These are phyloP conservation scores for Ceratobasidium papillatum DNA, from an alignment of 1,284 basidiomycete genomes.

Conservation along the genomic window DNA sequence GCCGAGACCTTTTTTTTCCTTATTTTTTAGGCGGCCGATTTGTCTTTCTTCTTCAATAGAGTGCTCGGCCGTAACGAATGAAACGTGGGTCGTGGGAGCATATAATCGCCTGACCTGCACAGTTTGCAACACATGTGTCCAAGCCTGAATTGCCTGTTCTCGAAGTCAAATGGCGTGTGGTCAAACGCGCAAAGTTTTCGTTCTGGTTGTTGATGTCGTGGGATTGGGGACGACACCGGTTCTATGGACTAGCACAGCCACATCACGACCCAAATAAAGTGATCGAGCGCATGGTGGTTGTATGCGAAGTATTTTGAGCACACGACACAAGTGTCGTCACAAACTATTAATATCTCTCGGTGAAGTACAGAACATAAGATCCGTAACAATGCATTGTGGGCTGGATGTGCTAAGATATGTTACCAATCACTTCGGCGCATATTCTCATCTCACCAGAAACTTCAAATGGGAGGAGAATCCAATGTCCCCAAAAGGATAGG, in stretches of 20 bases:
- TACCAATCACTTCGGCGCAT: too few relatives aligned
- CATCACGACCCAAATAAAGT: background rate
- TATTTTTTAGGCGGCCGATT: constrained; percentile 2
- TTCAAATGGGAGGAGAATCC: too few relatives aligned
- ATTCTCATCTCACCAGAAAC: too few relatives aligned
- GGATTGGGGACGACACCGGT: too few relatives aligned
- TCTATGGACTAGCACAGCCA: background rate
- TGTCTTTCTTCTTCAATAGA: background rate
- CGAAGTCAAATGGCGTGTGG: constrained; percentile 1
- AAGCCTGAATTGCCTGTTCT: background rate
- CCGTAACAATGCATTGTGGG: too few relatives aligned
- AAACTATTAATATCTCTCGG: too few relatives aligned
- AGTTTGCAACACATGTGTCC: background rate
- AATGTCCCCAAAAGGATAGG: too few relatives aligned
- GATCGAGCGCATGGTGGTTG: background rate
- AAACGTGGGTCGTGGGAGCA: constrained; percentile 15
- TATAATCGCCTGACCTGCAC: constrained; percentile 6
- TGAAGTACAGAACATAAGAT: too few relatives aligned
- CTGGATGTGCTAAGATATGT: too few relatives aligned
- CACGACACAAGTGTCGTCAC: too few relatives aligned
- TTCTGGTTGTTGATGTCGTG: background rate
- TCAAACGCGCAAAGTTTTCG: background rate
- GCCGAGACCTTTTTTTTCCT: background rate
- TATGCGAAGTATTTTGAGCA: background rate
- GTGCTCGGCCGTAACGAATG: background rate